Conservation (phyloP, 1,284 basidiomycete species). For the Marasmius sp. region DNA sequence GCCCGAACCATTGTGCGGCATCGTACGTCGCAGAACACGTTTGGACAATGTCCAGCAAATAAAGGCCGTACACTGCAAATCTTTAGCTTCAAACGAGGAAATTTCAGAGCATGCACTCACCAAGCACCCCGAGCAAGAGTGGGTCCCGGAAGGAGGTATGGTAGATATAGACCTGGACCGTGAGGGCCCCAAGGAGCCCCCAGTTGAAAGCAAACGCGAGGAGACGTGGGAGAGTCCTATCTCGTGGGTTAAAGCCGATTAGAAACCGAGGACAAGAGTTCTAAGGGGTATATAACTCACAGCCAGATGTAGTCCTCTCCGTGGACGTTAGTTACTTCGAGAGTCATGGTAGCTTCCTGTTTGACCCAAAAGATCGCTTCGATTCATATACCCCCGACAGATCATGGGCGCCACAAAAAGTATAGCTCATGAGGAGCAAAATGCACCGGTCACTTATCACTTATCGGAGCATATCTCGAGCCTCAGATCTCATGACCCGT, state of each 20-base stretch:
- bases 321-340: not conserved
- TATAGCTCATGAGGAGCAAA: no score
- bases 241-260: not conserved
- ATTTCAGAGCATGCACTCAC: not conserved
- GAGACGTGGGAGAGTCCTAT: not conserved
- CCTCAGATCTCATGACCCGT: no score
- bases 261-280: not conserved
- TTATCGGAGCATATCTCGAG: no score
- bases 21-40: slow-evolving; percentile 12
- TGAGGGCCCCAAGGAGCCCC: slow-evolving; percentile 12
- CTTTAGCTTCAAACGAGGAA: not conserved
- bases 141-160: slow-evolving; percentile 23
- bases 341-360: not conserved
- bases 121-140: slow-evolving; percentile 12
- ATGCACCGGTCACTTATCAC: no score
- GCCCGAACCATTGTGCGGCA: slow-evolving; percentile 12
- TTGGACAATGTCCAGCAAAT: slow-evolving; percentile 13
- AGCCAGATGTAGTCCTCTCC: not conserved
- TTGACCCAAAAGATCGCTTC: no score
- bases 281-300: not conserved
- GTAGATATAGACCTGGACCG: slow-evolving; percentile 22
- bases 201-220: not conserved
- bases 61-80: slow-evolving; percentile 15
- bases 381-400: no score
- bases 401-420: no score